Conservation (phyloP, 208 protist genomes). For the Leishmania braziliensis region DNA sequence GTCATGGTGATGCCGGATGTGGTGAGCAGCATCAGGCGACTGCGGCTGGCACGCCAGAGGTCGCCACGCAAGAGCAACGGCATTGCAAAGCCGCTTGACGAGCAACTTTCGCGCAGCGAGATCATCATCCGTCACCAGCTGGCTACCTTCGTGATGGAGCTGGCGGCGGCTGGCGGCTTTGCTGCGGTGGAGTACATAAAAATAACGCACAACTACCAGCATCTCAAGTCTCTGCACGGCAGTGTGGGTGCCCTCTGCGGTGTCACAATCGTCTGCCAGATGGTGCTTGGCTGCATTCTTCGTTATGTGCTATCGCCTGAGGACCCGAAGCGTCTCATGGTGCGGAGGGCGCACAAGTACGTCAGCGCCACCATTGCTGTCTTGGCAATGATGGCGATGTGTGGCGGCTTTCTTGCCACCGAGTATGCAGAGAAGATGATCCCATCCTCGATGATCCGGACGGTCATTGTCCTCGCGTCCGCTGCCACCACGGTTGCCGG, state of each 20-base stretch:
- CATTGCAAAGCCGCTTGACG: background rate
- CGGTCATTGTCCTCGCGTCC: conserved; percentile 1
- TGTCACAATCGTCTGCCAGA: conserved; percentile 34
- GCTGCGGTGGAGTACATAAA: conserved; percentile 63
- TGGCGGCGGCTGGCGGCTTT: conserved; percentile 42
- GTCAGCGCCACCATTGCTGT: conserved; percentile 27
- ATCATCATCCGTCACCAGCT: conserved; percentile 43
- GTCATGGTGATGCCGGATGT: conserved; percentile 57
- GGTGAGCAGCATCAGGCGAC: conserved; percentile 29
- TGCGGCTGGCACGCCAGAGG: conserved; percentile 18
- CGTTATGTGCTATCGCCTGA: conserved; percentile 30
- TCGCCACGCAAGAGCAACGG: background rate
- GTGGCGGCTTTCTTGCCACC: conserved; percentile 35
- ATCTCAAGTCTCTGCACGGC: conserved; percentile 53
- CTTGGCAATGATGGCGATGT: conserved; percentile 31
- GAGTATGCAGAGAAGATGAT: conserved; percentile 30
- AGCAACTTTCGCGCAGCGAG: conserved; percentile 9
- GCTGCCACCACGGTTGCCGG: conserved; percentile 9
- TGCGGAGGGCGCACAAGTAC: conserved; percentile 27
- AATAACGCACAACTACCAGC: conserved; percentile 33
- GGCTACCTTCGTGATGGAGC: conserved; percentile 41
- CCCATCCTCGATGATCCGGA: conserved; percentile 20
- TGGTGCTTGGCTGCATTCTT: conserved; percentile 30
- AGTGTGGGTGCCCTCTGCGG: conserved; percentile 41
- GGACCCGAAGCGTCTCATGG: background rate